Base-by-base conservation (phyloP, 495 filamentous ascomycete genomes). In the Viridothelium virens region DNA sequence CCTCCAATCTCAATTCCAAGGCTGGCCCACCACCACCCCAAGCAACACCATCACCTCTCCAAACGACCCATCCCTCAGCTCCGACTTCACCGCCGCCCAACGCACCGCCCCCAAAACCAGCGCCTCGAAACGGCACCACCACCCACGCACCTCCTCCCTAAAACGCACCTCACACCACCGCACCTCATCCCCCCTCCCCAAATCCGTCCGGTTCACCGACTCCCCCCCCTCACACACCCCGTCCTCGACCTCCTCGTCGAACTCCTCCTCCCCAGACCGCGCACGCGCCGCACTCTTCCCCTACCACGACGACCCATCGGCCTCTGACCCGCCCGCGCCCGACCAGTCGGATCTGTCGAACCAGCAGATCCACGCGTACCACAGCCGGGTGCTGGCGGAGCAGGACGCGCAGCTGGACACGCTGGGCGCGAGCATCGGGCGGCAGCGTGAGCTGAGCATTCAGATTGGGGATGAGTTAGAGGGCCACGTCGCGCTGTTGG, bases 391-490 rank as follows among this genome's bases (percentile, higher is more conserved):
- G 16, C 79, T 98, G 25, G 82, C 83, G 2, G 86, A 97, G 65
- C 95, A 97, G 74, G 94, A 98, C 73, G 89, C 92, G 66, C 91
- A 94, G 72, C 79, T 98, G n/a, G 94, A 97, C 74, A 78, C 84
- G 62, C 81, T 98, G 34, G 91, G 92, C 10, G 85, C 85, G 68
- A 90, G 86, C 65, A 96, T 98, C 70, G 84, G 88, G n/a, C 86
- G 93, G 61, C 94, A 97, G 77, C 83, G 96, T 62, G 91, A 97
- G 78, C 80, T 98, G 70, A 91, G 88, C 70, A 94, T 97, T 74
- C 90, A 92, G 79, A 98, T 98, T 73, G 94, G 94, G 34, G 90
- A 97, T 74, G 94, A 98, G 81, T 80, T 98, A 34, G 94, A 98
- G 67, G 86, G 85, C 68, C 94, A 98, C 73, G 89, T 94, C 33